These are phyloP conservation scores for Penicillium antarcticum DNA, from an alignment of 495 filamentous ascomycete species.

Conservation along the genomic window DNA sequence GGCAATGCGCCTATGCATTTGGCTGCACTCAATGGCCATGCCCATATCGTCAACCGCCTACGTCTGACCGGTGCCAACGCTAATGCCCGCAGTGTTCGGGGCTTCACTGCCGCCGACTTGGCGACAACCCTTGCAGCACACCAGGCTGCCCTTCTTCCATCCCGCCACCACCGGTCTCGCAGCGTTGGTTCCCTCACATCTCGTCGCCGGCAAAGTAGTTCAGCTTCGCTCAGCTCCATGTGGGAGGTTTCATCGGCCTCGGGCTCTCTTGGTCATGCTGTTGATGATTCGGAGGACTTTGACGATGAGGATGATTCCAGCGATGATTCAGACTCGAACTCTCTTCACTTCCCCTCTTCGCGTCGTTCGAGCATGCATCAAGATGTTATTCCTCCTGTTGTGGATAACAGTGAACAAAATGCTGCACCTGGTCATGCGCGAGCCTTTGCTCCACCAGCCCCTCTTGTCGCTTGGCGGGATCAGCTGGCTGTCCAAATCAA, in stretches of 20 bases:
- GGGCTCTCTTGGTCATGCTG: constrained; percentile 36
- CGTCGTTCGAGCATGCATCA: constrained; percentile 43
- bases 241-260: constrained; percentile 53
- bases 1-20: constrained; percentile 84
- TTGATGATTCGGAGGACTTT: constrained; percentile 40
- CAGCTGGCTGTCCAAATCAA: constrained; percentile 75
- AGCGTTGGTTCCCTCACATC: constrained; percentile 52
- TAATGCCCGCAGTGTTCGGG: constrained; percentile 63
- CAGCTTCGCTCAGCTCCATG: constrained; percentile 59
- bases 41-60: constrained; percentile 72
- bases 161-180: constrained; percentile 54
- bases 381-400: constrained; percentile 23
- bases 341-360: constrained; percentile 43
- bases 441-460: constrained; percentile 53
- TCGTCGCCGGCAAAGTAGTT: constrained; percentile 64
- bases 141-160: constrained; percentile 52
- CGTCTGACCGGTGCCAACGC: constrained; percentile 71
- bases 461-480: constrained; percentile 71
- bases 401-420: constrained; percentile 23
- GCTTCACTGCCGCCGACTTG: constrained; percentile 71
- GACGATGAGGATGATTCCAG: constrained; percentile 37
- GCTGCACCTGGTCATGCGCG: constrained; percentile 27
- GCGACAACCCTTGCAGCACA: constrained; percentile 57
- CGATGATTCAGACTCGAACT: constrained; percentile 36
- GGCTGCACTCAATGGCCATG: constrained; percentile 72